phyloP scores from a whole-genome alignment of 2,329 filamentous ascomycete genomes.

The Metarhizium album region DNA sequence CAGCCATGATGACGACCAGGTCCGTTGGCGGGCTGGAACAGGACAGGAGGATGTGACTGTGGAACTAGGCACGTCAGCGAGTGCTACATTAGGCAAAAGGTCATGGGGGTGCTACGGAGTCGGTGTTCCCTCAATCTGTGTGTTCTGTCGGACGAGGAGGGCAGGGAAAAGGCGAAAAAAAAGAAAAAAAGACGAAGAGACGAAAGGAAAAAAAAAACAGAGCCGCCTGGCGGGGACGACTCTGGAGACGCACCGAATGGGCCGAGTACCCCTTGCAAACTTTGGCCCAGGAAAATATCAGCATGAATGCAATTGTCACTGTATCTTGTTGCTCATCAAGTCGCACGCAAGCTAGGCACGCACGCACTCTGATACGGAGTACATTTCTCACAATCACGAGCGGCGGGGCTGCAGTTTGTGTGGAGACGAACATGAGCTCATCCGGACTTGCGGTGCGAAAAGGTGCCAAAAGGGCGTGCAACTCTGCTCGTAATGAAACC shows the following conservation, averaged over 20 bases:
- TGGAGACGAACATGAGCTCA: background rate
- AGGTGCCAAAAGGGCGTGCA: background rate
- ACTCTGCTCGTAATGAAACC: too few species aligned
- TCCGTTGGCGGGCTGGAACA: slow-evolving; percentile 11
- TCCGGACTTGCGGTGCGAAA: too few species aligned
- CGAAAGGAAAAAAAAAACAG: too few species aligned
- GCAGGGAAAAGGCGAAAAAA: slow-evolving; percentile 1
- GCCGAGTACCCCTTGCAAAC: background rate
- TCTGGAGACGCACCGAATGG: slow-evolving; percentile 3
- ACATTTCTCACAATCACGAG: background rate
- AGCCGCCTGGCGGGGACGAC: background rate
- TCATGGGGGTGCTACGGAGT: background rate
- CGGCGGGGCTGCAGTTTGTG: background rate
- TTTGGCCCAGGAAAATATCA: too few species aligned
- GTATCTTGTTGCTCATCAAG: background rate
- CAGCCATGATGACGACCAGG: slow-evolving; percentile 7
- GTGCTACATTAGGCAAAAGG: background rate
- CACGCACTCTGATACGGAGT: background rate
- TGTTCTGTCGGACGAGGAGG: background rate
- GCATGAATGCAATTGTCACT: background rate
- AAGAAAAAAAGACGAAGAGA: too few species aligned
- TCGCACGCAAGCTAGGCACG: background rate
- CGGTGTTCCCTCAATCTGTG: too few species aligned
- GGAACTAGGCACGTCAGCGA: slow-evolving; percentile 4
- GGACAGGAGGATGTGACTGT: background rate